Base-by-base conservation (phyloP, 495 filamentous ascomycete genomes). In the Penicillium maclennaniae region DNA sequence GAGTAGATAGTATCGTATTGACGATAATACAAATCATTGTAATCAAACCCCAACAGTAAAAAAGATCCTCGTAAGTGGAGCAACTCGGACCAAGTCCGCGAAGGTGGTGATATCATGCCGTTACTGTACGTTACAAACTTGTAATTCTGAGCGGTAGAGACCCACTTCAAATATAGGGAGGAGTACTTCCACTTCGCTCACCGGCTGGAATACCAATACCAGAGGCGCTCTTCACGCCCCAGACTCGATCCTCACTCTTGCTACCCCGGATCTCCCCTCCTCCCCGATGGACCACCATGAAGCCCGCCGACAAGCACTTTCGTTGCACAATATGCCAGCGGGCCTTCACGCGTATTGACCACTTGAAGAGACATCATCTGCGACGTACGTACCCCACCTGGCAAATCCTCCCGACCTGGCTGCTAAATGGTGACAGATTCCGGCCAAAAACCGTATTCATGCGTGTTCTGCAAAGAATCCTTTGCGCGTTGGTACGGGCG, bases 301-400 rank as follows among this genome's bases (percentile, higher is more conserved):
- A 72, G 65, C 58, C 68, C 41, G 51, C 67, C 45, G 68, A 70
- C 55, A 75, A 77, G 58, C 73, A 74, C 51, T 77, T 75, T 55
- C 67, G 71, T 59, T 77, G 74, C 51, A 68, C 67, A 14, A 55
- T 75, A 58, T 77, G 74, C 56, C 70, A 74, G 67, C 72, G 74
- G 51, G 68, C 66, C 45, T 77, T 77, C 61, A 75, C 74, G 23
- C 72, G 74, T 53, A 72, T 75, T 64, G 74, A 77, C 59, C 74
- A 77, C 58, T 62, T 77, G 34, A 77, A 77, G 54, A 61, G 74
- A 49, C 74, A 77, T 52, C 71, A 77, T 56, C 59, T 77, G 15
- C 69, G 74, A 25, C 74, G 74, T 77, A 70, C 46, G 72, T 67
- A 43, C 44, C 52, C 46, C 38, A 43, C 46, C 27, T 38, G 55